Percentiles rank a stretch among this genome's conserved stretches.
phyloP scores from a whole-genome alignment of 2,329 filamentous ascomycete genomes.

The Aspergillus floridensis region DNA sequence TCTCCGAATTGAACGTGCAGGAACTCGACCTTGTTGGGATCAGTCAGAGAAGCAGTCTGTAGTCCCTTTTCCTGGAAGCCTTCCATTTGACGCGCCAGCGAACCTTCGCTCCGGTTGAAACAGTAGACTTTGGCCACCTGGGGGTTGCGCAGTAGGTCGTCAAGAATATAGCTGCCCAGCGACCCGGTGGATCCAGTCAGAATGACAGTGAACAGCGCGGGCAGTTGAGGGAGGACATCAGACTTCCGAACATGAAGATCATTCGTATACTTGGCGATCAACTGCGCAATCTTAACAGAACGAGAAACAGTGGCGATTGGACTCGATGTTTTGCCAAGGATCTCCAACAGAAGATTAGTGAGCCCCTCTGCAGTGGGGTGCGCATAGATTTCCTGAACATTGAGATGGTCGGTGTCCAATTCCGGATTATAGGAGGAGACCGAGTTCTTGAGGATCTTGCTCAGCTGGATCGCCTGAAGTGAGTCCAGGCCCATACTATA shows the following conservation, averaged over 20 bases:
- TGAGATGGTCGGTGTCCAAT: not conserved
- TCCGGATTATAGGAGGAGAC: not conserved
- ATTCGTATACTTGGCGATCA: constrained; percentile 5
- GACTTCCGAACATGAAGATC: not conserved
- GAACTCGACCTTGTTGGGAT: constrained; percentile 37
- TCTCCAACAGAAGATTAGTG: not conserved
- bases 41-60: not conserved
- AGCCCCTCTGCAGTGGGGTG: not conserved
- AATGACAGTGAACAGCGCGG: constrained; percentile 21
- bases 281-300: not conserved
- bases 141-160: constrained; percentile 32
- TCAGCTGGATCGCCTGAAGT: constrained; percentile 24
- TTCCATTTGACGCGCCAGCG: constrained; percentile 39
- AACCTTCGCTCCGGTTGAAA: constrained; percentile 46
- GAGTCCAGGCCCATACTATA: constrained; percentile 28
- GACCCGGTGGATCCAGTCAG: constrained; percentile 53
- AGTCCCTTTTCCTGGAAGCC: constrained; percentile 40
- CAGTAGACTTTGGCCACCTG: constrained; percentile 46
- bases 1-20: constrained; percentile 23
- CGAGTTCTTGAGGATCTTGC: constrained; percentile 10
- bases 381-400: constrained; percentile 3
- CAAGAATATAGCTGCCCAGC: constrained; percentile 49
- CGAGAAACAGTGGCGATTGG: not conserved
- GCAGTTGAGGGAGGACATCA: not conserved
- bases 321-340: not conserved